Evolutionary conservation across 371 early-diverging fungal species (phyloP).

Genomic region (Actinomucor elegans): DNA sequence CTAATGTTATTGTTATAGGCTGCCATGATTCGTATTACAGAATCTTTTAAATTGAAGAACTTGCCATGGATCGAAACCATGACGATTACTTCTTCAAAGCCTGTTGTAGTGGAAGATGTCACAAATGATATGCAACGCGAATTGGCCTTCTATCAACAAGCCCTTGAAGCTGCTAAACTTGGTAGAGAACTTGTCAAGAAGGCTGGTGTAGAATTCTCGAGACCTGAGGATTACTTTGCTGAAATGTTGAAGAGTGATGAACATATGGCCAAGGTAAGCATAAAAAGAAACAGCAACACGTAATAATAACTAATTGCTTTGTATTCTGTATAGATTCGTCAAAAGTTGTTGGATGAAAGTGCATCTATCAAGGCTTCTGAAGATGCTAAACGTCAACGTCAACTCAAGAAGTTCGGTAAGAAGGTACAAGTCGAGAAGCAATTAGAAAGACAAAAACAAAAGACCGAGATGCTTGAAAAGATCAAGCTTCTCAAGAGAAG

Average conservation of each 20-base stretch:
- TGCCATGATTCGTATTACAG: constrained; percentile 60
- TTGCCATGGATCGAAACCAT: constrained; percentile 84
- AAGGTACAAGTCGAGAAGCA: constrained; percentile 93
- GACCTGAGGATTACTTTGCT: constrained; percentile 92
- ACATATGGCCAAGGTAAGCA: constrained; percentile 88
- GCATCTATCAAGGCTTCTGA: constrained; percentile 81
- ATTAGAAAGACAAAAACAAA: constrained; percentile 74
- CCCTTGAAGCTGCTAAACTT: constrained; percentile 70
- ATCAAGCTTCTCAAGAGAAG: constrained; percentile 90
- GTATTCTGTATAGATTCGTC: too few species aligned
- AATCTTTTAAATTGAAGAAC: constrained; percentile 67
- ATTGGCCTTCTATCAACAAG: constrained; percentile 87
- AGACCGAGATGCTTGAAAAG: constrained; percentile 85
- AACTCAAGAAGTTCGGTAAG: constrained; percentile 94
- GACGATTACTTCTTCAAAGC: constrained; percentile 65
- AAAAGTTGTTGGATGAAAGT: constrained; percentile 81
- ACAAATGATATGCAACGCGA: constrained; percentile 90
- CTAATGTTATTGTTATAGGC: constrained; percentile 28
- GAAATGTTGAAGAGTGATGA: constrained; percentile 95
- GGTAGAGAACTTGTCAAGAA: constrained; percentile 62
- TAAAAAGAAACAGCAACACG: too few species aligned
- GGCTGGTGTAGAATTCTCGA: constrained; percentile 71
- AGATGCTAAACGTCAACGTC: constrained; percentile 68
- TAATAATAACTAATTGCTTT: too few species aligned
- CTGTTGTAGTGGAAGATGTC: constrained; percentile 64